phyloP scores from a whole-genome alignment of 441 rosid species.

The Pelargonium exstipulatum region DNA sequence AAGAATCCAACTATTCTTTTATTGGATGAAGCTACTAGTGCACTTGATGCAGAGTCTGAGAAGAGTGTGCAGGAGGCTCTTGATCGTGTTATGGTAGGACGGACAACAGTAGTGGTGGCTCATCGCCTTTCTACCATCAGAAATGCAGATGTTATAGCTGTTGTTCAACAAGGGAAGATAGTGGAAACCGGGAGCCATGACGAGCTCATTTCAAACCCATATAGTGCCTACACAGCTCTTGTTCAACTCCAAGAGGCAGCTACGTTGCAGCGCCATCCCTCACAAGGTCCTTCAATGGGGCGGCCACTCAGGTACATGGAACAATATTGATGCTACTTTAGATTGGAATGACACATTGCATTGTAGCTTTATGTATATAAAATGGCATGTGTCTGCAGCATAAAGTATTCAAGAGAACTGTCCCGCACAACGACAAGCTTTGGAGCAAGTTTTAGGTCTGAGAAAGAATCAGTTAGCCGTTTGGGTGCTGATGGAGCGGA shows the following conservation, averaged over 20 bases:
- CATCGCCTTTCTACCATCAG: slow-evolving; percentile 96
- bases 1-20: slow-evolving; percentile 95
- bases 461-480: slow-evolving; percentile 59
- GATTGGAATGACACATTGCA: no score
- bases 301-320: slow-evolving; percentile 50
- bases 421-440: slow-evolving; percentile 61
- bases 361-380: neutral
- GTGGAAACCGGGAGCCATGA: slow-evolving; percentile 91
- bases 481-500: slow-evolving; percentile 29
- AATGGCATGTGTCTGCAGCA: slow-evolving; percentile 26
- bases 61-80: slow-evolving; percentile 97
- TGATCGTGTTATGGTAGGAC: slow-evolving; percentile 96
- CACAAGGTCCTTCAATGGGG: slow-evolving; percentile 44
- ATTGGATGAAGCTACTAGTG: slow-evolving; percentile 96
- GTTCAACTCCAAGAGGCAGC: slow-evolving; percentile 91
- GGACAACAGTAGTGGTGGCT: slow-evolving; percentile 94
- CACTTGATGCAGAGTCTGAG: slow-evolving; percentile 95
- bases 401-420: slow-evolving; percentile 54
- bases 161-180: slow-evolving; percentile 91
- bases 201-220: slow-evolving; percentile 81
- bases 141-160: slow-evolving; percentile 97
- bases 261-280: slow-evolving; percentile 51
- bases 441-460: slow-evolving; percentile 69
- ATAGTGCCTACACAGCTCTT: slow-evolving; percentile 82
- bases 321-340: neutral